Base-by-base conservation (phyloP, 208 protist species). In the Leishmania tarentolae region DNA sequence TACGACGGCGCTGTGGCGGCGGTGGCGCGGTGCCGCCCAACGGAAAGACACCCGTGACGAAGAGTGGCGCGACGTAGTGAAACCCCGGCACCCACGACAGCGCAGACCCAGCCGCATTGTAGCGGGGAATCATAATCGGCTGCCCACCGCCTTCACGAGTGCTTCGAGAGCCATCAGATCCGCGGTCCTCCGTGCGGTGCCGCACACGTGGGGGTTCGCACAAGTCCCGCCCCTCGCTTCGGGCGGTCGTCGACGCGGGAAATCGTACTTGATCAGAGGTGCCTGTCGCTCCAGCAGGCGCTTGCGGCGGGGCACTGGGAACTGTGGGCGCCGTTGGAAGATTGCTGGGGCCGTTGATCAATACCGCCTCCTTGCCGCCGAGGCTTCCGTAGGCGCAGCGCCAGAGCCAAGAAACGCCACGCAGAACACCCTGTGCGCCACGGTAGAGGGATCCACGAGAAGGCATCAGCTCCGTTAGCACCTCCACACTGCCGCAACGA, bases 31-130 rank as follows among this genome's bases (percentile, higher is more conserved):
- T 40, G n/a, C 52, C 73, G 19, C 73, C 73, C 31, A 63, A 35
- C 24, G 53, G 50, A 17, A 63, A 59, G 50, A 59, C 66, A 40
- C 70, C 80, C 13, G 69, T 80, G 21, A 85, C 77, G 70, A 84
- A 88, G 35, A 83, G 47, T 31, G 31, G 83, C 24, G 59, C 66
- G 31, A 88, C 59, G 73, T 86, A 47, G 17, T 82, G 70, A 42
- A 91, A 88, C 8, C 87, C 87, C 6, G 87, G 88, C 50, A 91
- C 4, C 88, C 83, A 87, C 66, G 81, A 82, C 31, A 91, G 63
- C 52, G 83, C 82, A 40, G 84, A 76, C 66, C 83, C 88, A 3
- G 88, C n/a, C 19, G 75, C 71, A 75, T 80, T 86, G 73, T 86
- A 82, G 11, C 79, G 85, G 1, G 85, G 83, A 9, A 85, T 80